Conservation (phyloP, 2,329 filamentous ascomycete genomes). For the Grosmannia penicillata region DNA sequence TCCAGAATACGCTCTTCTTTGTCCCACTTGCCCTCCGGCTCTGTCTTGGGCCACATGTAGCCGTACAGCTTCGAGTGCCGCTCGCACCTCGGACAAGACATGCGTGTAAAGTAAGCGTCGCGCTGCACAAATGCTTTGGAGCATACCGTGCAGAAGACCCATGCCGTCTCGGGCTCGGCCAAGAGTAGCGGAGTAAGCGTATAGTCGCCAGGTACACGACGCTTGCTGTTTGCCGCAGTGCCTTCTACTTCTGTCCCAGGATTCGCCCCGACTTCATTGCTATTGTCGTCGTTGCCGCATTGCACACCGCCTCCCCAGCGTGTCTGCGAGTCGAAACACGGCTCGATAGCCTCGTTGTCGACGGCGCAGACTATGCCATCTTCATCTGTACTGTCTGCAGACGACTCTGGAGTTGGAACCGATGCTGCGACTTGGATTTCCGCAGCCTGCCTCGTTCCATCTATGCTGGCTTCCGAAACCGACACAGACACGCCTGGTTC, state of each 20-base stretch:
- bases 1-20: slow-evolving; percentile 61
- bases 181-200: slow-evolving; percentile 65
- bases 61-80: slow-evolving; percentile 93
- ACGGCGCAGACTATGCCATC: not conserved
- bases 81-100: slow-evolving; percentile 83
- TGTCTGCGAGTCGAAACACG: not conserved
- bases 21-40: slow-evolving; percentile 61
- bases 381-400: slow-evolving; percentile 3
- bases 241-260: not conserved
- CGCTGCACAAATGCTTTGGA: slow-evolving; percentile 70
- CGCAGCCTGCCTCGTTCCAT: not conserved
- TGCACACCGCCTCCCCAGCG: not conserved
- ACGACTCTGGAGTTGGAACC: slow-evolving; percentile 7
- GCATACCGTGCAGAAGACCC: slow-evolving; percentile 84
- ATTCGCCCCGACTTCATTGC: not conserved
- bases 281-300: not conserved
- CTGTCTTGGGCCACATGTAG: slow-evolving; percentile 90
- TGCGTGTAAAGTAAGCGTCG: slow-evolving; percentile 74
- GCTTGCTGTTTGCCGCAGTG: not conserved
- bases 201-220: slow-evolving; percentile 61
- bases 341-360: not conserved
- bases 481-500: not conserved
- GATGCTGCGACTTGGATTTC: not conserved
- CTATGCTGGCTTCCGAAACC: not conserved
- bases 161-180: slow-evolving; percentile 58